Evolutionary conservation across 257 asterid species (phyloP).

Genomic region (Salvia miltiorrhiza): DNA sequence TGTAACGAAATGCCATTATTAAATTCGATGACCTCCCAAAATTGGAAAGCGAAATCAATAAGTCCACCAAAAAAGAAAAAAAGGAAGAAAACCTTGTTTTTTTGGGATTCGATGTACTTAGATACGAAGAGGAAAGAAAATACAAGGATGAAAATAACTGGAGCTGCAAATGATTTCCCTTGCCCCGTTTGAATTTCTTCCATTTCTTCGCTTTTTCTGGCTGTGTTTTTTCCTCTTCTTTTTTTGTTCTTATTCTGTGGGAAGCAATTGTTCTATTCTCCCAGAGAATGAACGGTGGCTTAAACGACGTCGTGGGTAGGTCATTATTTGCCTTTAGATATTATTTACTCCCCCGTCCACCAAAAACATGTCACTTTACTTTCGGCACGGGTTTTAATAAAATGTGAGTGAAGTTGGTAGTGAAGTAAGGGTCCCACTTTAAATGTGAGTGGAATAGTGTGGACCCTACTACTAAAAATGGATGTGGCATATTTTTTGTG

Average conservation of each 20-base stretch:
- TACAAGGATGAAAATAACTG: conserved; percentile 62
- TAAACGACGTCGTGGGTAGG: background rate
- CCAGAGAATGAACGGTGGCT: background rate
- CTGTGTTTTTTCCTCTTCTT: background rate
- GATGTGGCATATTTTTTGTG: too few species aligned
- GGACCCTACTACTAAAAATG: too few species aligned
- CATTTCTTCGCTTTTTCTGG: conserved; percentile 31
- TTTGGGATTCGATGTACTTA: conserved; percentile 54
- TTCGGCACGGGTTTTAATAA: too few species aligned
- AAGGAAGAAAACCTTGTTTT: conserved; percentile 43
- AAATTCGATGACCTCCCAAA: background rate
- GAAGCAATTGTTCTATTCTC: background rate
- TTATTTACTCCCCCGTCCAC: too few species aligned
- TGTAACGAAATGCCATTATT: background rate
- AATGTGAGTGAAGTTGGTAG: too few species aligned
- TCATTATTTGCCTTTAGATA: too few species aligned
- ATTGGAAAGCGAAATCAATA: conserved; percentile 1
- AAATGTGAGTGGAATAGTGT: too few species aligned
- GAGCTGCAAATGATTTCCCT: conserved; percentile 69
- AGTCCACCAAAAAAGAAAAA: background rate
- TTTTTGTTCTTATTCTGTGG: background rate
- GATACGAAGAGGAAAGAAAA: conserved; percentile 50
- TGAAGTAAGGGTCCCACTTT: too few species aligned
- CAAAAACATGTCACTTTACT: too few species aligned
- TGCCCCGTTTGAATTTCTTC: conserved; percentile 46